A percentile compares a stretch with the other conserved stretches of the same genome.
These are phyloP conservation scores for Centella asiatica DNA, from an alignment of 129 eudicot genomes.

Conservation along the genomic window DNA sequence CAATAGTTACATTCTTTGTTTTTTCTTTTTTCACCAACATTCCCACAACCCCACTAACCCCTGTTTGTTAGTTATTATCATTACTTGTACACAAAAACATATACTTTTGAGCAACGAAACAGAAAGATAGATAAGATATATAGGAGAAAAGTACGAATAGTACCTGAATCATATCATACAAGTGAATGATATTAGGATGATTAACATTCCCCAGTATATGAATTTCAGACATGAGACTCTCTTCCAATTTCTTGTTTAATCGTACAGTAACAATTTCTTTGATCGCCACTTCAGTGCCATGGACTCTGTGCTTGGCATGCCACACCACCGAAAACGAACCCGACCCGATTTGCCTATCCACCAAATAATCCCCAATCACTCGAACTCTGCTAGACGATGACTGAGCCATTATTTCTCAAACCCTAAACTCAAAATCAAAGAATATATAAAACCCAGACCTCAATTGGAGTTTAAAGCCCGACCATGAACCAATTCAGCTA, in stretches of 20 bases:
- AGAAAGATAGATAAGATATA: not conserved
- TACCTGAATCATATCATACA: constrained; percentile 92
- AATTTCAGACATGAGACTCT: constrained; percentile 84
- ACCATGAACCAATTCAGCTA: not conserved
- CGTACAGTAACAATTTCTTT: constrained; percentile 66
- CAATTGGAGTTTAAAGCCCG: not conserved
- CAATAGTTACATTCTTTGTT: too few relatives aligned
- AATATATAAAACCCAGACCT: not conserved
- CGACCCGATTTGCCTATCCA: constrained; percentile 68
- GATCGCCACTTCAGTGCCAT: constrained; percentile 87
- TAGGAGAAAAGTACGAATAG: not conserved
- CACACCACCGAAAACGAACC: constrained; percentile 94
- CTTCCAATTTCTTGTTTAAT: constrained; percentile 64
- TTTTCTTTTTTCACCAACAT: too few relatives aligned
- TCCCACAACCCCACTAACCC: too few relatives aligned
- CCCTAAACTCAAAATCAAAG: constrained; percentile 23
- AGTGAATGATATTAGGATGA: constrained; percentile 81
- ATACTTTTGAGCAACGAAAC: not conserved
- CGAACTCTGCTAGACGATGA: constrained; percentile 38
- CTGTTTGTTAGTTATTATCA: too few relatives aligned
- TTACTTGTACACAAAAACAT: not conserved
- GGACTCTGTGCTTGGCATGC: constrained; percentile 66
- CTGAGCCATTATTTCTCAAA: constrained; percentile 38
- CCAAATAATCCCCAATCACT: constrained; percentile 74
- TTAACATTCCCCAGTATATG: constrained; percentile 53